Conservation (phyloP, 495 filamentous ascomycete species). For the Penicillium pulvis region DNA sequence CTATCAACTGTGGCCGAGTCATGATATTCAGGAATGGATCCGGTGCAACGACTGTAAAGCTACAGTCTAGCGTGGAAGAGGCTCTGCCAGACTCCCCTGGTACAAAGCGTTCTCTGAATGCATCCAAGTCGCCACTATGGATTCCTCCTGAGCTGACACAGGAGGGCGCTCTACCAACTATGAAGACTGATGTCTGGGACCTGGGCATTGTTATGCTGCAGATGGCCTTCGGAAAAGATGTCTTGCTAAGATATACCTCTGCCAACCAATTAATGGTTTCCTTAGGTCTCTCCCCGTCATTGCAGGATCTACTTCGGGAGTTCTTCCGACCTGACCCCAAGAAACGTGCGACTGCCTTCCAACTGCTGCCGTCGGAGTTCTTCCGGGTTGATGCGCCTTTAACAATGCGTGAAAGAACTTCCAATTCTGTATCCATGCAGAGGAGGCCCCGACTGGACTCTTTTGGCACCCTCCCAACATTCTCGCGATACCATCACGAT, state of each 20-base stretch:
- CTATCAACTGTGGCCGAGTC: conserved; percentile 74
- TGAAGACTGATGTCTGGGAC: conserved; percentile 94
- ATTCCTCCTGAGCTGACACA: conserved; percentile 75
- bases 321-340: conserved; percentile 82
- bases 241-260: conserved; percentile 74
- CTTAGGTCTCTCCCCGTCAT: conserved; percentile 69
- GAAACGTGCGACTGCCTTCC: conserved; percentile 85
- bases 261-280: conserved; percentile 65
- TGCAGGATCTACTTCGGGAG: conserved; percentile 76
- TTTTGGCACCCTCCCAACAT: conserved; percentile 36
- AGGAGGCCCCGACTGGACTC: conserved; percentile 52
- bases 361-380: conserved; percentile 87
- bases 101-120: conserved; percentile 48
- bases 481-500: conserved; percentile 80
- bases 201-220: conserved; percentile 87
- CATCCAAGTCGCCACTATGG: conserved; percentile 80
- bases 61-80: conserved; percentile 46
- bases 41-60: conserved; percentile 48
- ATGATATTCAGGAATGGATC: conserved; percentile 56
- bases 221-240: conserved; percentile 87
- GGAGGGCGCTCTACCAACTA: conserved; percentile 58
- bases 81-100: conserved; percentile 35
- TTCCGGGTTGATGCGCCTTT: conserved; percentile 61
- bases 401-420: conserved; percentile 37
- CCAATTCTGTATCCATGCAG: conserved; percentile 43